Evolutionary conservation across 73 alveolate genomes (phyloP).

Genomic region (Tetrahymena thermophila): DNA sequence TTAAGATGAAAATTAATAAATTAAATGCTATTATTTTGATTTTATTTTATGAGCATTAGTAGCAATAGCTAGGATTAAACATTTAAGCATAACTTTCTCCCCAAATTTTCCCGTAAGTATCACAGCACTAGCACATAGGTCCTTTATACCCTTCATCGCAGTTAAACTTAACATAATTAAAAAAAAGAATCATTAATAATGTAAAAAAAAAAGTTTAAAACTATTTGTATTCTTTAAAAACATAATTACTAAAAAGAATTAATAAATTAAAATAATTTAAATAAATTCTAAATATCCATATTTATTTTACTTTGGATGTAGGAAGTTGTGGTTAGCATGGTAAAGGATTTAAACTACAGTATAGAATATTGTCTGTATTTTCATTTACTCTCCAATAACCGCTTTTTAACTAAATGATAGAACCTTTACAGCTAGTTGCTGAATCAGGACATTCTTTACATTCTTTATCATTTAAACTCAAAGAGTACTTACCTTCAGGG

Average conservation of each 20-base stretch:
- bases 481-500: background rate
- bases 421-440: background rate
- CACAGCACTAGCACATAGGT: background rate
- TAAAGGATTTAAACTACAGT: background rate
- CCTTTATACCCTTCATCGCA: background rate
- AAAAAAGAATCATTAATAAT: no score
- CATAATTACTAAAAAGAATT: no score
- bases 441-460: background rate
- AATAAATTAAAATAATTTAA: no score
- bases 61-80: background rate
- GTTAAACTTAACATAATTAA: background rate
- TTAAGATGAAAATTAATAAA: no score
- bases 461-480: background rate
- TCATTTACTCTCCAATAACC: background rate
- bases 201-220: no score
- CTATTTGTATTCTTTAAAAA: no score
- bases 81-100: background rate
- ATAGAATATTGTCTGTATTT: background rate
- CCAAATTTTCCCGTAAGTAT: background rate
- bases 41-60: background rate
- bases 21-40: background rate
- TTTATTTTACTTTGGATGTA: background rate
- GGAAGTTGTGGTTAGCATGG: background rate
- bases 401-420: no score
- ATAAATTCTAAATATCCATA: no score